phyloP scores from a whole-genome alignment of 257 asterid species.

The Nicotiana paniculata region DNA sequence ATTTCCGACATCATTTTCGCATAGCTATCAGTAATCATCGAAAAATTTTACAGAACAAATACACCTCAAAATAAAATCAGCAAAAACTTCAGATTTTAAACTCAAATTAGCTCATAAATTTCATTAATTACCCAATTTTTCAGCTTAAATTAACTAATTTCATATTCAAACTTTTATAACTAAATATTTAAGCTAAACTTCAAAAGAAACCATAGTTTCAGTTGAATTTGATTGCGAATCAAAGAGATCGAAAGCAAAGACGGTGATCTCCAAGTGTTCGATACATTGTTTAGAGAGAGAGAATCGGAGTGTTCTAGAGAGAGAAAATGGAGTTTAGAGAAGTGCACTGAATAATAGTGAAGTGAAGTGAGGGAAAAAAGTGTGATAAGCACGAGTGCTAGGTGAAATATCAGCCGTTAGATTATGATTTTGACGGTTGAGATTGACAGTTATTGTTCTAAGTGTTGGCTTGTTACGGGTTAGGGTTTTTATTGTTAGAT shows the following conservation, averaged over 20 bases:
- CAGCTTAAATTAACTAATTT: background rate
- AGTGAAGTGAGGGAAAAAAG: constrained; percentile 2
- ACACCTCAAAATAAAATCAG: background rate
- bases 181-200: background rate
- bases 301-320: background rate
- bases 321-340: background rate
- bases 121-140: background rate
- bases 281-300: constrained; percentile 20
- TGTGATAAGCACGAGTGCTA: constrained; percentile 11
- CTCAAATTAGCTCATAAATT: constrained; percentile 1
- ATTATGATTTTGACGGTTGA: constrained; percentile 13
- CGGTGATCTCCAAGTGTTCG: background rate
- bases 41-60: background rate
- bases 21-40: constrained; percentile 39
- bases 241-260: background rate
- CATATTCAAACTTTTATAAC: background rate
- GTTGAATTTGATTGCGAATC: background rate
- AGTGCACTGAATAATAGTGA: constrained; percentile 25
- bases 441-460: constrained; percentile 2
- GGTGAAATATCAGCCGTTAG: constrained; percentile 13
- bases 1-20: constrained; percentile 43
- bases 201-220: background rate
- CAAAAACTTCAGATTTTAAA: background rate
- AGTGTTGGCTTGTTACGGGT: background rate
- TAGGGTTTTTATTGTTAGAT: background rate